Conservation (phyloP, 495 filamentous ascomycete genomes). For the Halenospora varia region DNA sequence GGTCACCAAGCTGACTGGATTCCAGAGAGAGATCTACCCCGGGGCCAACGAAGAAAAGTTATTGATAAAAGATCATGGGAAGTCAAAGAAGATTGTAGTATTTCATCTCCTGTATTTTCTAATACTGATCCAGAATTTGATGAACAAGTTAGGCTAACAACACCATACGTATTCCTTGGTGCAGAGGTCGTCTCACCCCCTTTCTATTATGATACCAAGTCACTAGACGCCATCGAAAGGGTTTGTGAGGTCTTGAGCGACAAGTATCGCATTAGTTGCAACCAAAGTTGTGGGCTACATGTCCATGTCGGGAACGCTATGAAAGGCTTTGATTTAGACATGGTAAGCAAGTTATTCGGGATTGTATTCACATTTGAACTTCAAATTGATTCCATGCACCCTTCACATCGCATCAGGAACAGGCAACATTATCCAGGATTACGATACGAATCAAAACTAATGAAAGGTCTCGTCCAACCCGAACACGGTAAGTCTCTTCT, state of each 20-base stretch:
- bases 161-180: not conserved
- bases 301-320: slow-evolving; percentile 33
- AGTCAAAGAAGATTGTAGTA: not conserved
- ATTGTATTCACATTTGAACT: slow-evolving; percentile 33
- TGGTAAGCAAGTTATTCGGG: slow-evolving; percentile 26
- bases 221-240: not conserved
- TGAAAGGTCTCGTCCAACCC: not conserved
- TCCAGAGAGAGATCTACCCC: too few species aligned
- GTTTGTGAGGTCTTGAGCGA: slow-evolving; percentile 16
- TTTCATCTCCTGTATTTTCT: too few species aligned
- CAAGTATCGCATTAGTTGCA: slow-evolving; percentile 27
- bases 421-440: not conserved
- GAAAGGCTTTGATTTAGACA: slow-evolving; percentile 18
- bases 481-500: not conserved
- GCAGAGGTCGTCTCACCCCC: not conserved
- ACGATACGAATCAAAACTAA: not conserved
- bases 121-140: not conserved
- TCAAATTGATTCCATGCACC: slow-evolving; percentile 31
- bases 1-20: too few species aligned
- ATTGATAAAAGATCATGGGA: not conserved
- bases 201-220: not conserved
- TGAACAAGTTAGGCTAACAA: not conserved
- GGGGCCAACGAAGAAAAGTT: too few species aligned
- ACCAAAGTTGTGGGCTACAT: slow-evolving; percentile 30
- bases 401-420: not conserved